These are phyloP conservation scores for Gymnopus androsaceus DNA, from an alignment of 1,284 basidiomycete genomes.

Conservation along the genomic window DNA sequence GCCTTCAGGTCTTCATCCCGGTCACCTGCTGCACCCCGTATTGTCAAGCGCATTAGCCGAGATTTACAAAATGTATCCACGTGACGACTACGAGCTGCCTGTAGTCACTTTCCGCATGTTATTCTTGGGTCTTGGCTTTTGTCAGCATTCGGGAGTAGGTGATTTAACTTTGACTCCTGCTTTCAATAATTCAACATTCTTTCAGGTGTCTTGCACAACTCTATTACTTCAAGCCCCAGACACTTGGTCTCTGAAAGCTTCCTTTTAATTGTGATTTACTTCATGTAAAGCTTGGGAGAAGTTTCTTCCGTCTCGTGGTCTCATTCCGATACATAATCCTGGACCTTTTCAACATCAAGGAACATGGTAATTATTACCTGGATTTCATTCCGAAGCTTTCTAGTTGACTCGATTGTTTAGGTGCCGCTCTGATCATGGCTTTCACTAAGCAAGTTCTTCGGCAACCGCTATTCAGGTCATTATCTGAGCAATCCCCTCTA, in stretches of 20 bases:
- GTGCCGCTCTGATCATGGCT: slow-evolving; percentile 35
- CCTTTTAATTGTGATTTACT: slow-evolving; percentile 21
- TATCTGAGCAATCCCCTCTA: slow-evolving; percentile 38
- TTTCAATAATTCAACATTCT: background rate
- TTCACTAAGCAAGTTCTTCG: slow-evolving; percentile 29
- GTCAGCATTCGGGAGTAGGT: slow-evolving; percentile 18
- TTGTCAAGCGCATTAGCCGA: background rate
- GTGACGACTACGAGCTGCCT: slow-evolving; percentile 21
- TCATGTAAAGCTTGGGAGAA: slow-evolving; percentile 17
- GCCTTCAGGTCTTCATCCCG: too few relatives aligned
- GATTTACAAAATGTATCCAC: background rate
- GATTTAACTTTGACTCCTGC: background rate
- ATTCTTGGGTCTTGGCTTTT: slow-evolving; percentile 18
- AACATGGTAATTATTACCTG: too few relatives aligned
- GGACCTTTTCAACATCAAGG: slow-evolving; percentile 20
- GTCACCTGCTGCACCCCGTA: too few relatives aligned
- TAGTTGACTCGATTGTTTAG: too few relatives aligned
- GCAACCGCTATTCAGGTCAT: background rate
- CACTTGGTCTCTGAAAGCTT: slow-evolving; percentile 21
- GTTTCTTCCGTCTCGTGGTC: slow-evolving; percentile 17
- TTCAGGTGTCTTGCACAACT: slow-evolving; percentile 20
- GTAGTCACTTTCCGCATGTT: slow-evolving; percentile 21
- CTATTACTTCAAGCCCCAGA: slow-evolving; percentile 24
- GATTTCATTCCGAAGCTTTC: too few relatives aligned
- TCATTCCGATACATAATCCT: slow-evolving; percentile 19